Evolutionary conservation across 2,329 filamentous ascomycete species (phyloP), one percentile per base, ranked within the genome.

Genomic region (Fusarium decemcellulare): DNA sequence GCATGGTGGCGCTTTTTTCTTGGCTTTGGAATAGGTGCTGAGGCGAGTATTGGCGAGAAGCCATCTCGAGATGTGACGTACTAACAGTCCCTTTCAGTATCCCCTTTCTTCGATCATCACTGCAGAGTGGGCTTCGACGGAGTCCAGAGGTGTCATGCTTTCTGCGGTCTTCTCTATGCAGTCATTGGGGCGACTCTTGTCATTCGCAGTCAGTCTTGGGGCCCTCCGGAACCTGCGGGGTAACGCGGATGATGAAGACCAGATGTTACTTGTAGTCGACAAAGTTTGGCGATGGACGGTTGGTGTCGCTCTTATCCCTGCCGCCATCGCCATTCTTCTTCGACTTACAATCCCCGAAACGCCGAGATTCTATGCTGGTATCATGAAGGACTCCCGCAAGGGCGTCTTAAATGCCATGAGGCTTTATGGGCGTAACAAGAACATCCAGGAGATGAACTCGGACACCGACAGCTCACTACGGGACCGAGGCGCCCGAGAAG

Each of bases 1-100:
- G 43, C 64, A 5, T 67, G 61, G 61, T 67, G 61, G 61, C 47
- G 64, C 5, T 57, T 60, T 7, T 15, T 60, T 4, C 53, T 67
- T 10, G 64, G 64, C 3, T 64, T 58, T 36, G 64, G 64, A 4
- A 65, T 67, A 14, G 64, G 64, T 11, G 64, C 64, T 18, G 64
- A 67, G 51, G 64, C 57, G 15, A 52, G 37, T 61, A 12, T n/a
- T 7, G 5, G 11, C 5, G 16, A 7, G 12, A n/a, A 16, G 9
- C 23, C 6, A 27, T 42, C 27, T 29, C 6, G 9, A 6, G 7
- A 15, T 36, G 27, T 51, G 5, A 2, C 2, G 4, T 39, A 14
- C 18, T 52, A 6, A 59, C 18, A 11, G 4, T 8, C 6, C 18
- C 6, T 55, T 46, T 7, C 11, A 59, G 57, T 59, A 59, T 12